Base-by-base conservation (phyloP, 306 rosid genomes). In the Sechiopsis laciniata region DNA sequence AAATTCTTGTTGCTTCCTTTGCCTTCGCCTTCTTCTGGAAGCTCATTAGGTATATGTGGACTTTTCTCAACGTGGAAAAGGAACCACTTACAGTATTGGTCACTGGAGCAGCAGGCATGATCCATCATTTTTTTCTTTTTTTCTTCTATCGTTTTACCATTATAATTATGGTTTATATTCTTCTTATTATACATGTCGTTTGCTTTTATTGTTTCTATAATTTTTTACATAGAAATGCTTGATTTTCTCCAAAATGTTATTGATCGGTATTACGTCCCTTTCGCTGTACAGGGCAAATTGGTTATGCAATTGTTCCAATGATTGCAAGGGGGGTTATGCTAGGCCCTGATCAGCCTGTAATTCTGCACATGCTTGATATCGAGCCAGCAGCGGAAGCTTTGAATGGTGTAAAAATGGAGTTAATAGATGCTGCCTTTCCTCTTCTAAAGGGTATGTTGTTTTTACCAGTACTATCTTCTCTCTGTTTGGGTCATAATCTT, bases 251-350 rank as follows among this genome's bases (percentile, higher is more conserved):
- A n/a, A n/a, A n/a, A n/a, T n/a, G n/a, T n/a, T n/a, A n/a, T n/a
- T n/a, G n/a, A n/a, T n/a, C n/a, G n/a, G n/a, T n/a, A n/a, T n/a
- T n/a, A 0, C 21, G 3, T n/a, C 20, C 32, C 51, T 53, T 66
- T 66, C 2, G 6, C 21, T 1, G 56, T 12, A 46, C 80, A 94
- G 97, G 99, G 9, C 99, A 94, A 91, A 94, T 91, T 32, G 99
- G 97, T 19, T 94, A 94, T 85, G 97, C 96, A 17, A 97, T 94
- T 75, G 97, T 89, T 15, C 99, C 99, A 6, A 94, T 94, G 99
- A 85, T 94, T 82, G 97, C 97, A 21, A 87, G 99, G 78, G 99
- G 99, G 82, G 87, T 91, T 80, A 91, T 94, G 96, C 71, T 94
- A 50, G 99, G 99, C 29, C 55, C 86, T 21, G 95, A 91, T 84